phyloP scores from a whole-genome alignment of 495 filamentous ascomycete genomes.

The Penicillium cinerascens region DNA sequence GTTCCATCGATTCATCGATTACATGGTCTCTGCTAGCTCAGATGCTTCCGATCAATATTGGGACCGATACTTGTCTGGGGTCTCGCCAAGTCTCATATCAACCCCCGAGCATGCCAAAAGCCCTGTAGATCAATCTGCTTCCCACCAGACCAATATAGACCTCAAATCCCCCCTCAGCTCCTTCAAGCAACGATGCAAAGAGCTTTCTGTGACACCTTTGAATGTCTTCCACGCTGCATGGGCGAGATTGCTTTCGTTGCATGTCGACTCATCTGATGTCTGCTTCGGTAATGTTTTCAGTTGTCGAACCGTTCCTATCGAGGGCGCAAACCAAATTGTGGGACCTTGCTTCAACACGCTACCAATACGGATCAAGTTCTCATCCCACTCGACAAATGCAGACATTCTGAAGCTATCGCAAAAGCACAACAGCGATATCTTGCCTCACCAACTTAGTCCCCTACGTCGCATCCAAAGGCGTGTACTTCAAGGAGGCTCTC shows the following conservation, averaged over 20 bases:
- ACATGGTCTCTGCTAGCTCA: slow-evolving; percentile 37
- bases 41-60: slow-evolving; percentile 57
- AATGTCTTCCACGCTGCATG: slow-evolving; percentile 66
- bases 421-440: slow-evolving; percentile 49
- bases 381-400: slow-evolving; percentile 36
- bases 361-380: slow-evolving; percentile 59
- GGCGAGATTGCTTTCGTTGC: slow-evolving; percentile 54
- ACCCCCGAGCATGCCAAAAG: slow-evolving; percentile 6
- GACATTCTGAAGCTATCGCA: slow-evolving; percentile 54
- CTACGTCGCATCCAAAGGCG: slow-evolving; percentile 48
- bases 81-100: slow-evolving; percentile 46
- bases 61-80: slow-evolving; percentile 46
- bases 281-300: slow-evolving; percentile 80
- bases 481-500: slow-evolving; percentile 47
- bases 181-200: slow-evolving; percentile 46
- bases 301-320: slow-evolving; percentile 62
- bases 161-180: slow-evolving; percentile 33
- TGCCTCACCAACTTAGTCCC: slow-evolving; percentile 65
- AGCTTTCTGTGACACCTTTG: slow-evolving; percentile 57
- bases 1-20: slow-evolving; percentile 42
- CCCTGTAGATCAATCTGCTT: slow-evolving; percentile 6
- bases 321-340: slow-evolving; percentile 63
- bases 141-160: slow-evolving; percentile 17
- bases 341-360: slow-evolving; percentile 86
- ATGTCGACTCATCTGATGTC: slow-evolving; percentile 55